Evolutionary conservation across 2,329 filamentous ascomycete species (phyloP).

Genomic region (Colletotrichum euphorbiae): DNA sequence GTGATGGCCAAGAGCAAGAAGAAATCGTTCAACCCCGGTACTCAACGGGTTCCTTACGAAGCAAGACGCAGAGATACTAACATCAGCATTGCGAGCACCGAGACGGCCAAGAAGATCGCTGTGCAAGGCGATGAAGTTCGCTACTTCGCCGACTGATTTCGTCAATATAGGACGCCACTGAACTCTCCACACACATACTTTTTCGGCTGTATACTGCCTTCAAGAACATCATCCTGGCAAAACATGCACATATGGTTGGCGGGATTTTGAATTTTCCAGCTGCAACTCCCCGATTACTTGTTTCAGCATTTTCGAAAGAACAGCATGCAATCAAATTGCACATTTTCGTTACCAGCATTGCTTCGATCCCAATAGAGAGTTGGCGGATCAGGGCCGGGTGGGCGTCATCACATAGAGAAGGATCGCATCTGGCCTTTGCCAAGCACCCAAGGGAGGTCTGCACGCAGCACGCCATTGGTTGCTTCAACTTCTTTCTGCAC

Average conservation of each 20-base stretch:
- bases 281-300: neutral
- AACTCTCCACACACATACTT: neutral
- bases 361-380: slow-evolving; percentile 6
- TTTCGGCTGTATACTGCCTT: slow-evolving; percentile 21
- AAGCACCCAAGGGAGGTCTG: neutral
- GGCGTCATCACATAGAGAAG: slow-evolving; percentile 21
- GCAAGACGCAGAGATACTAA: slow-evolving; percentile 68
- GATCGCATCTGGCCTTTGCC: neutral
- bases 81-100: slow-evolving; percentile 70
- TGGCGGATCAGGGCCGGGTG: slow-evolving; percentile 10
- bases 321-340: slow-evolving; percentile 39
- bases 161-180: neutral
- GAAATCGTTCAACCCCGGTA: slow-evolving; percentile 41
- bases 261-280: slow-evolving; percentile 3
- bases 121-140: slow-evolving; percentile 35
- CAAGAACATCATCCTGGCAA: neutral
- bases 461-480: neutral
- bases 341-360: slow-evolving; percentile 9
- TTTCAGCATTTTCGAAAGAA: slow-evolving; percentile 29
- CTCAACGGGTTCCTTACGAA: slow-evolving; percentile 49
- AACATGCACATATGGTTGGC: slow-evolving; percentile 18
- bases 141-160: slow-evolving; percentile 13
- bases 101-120: slow-evolving; percentile 68
- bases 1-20: slow-evolving; percentile 66
- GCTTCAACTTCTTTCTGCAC: neutral